These are phyloP conservation scores for Blastobotrys proliferans DNA, from an alignment of 1,139 yeast species.

Conservation along the genomic window DNA sequence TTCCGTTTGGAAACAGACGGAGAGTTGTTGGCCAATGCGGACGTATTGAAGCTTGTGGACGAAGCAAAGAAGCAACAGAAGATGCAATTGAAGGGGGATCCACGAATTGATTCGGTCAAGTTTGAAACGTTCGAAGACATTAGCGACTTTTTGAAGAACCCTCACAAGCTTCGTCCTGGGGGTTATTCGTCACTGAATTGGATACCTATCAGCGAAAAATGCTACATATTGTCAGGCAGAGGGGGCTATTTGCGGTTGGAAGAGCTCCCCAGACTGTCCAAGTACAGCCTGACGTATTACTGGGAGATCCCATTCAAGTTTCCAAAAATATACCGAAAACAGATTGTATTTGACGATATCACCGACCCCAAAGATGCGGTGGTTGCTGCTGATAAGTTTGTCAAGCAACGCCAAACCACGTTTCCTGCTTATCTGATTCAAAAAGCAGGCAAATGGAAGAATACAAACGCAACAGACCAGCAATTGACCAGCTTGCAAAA, in stretches of 20 bases:
- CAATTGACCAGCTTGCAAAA: background rate
- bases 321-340: conserved; percentile 2
- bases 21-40: conserved; percentile 9
- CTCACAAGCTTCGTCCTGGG: conserved; percentile 3
- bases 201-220: conserved; percentile 19
- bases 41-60: conserved; percentile 10
- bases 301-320: conserved; percentile 7
- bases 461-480: background rate
- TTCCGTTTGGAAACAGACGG: conserved; percentile 42
- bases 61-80: conserved; percentile 5
- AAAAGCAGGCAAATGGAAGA: conserved; percentile 4
- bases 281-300: conserved; percentile 15
- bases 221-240: conserved; percentile 19
- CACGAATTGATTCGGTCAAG: conserved; percentile 14
- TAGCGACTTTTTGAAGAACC: conserved; percentile 16
- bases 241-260: conserved; percentile 21
- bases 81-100: conserved; percentile 7
- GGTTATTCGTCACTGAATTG: conserved; percentile 18
- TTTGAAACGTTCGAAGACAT: conserved; percentile 21
- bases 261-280: background rate
- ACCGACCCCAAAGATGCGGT: conserved; percentile 1
- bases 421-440: conserved; percentile 5
- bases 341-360: background rate
- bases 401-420: background rate
- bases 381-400: conserved; percentile 1